Base-by-base conservation (phyloP, 1,139 yeast species). In the Zygosaccharomyces pseudobailii region DNA sequence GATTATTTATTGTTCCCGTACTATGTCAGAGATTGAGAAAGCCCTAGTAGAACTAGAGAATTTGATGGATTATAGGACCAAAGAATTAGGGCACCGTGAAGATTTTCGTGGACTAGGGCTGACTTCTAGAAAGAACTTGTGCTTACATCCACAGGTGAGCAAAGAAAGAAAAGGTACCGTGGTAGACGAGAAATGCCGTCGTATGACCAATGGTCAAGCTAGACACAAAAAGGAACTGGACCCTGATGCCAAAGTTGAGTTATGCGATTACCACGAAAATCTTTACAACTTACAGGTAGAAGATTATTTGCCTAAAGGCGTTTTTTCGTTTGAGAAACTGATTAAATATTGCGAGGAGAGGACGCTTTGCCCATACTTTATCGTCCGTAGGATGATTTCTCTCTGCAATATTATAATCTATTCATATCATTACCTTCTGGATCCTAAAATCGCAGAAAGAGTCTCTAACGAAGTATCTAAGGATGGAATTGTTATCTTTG, bases 11-110 rank as follows among this genome's bases (percentile, higher is more conserved):
- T 92, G 99, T 68, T 92, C 98, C 5, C 97, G 99, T 76, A 92
- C 99, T 31, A 92, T 92, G 98, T 87, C 97, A 7, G 99, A 92
- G 71, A 92, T 92, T 64, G 98, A 92, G 70, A 92, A 92, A 70
- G 97, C 98, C 0, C 71, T 92, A 65, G 88, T 90, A n/a, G 99
- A 92, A 71, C 74, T 94, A 72, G 84, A 87, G 54, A 82, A 80
- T 47, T 73, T 92, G 58, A 92, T 92, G 98, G 87, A 80, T 46
- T 92, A 77, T 64, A 75, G 99, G 53, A 70, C 92, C 3, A 74
- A 79, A 47, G 95, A 87, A 62, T 72, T 92, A 47, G 97, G 97
- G 0, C 80, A 77, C 55, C 84, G 73, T 27, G 97, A 89, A 65
- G 89, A 85, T 47, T 94, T 92, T 65, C 73, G 97, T 53, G 99